Evolutionary conservation across 495 filamentous ascomycete species (phyloP), one percentile per base, ranked within the genome.

Genomic region (Neurospora sp.): DNA sequence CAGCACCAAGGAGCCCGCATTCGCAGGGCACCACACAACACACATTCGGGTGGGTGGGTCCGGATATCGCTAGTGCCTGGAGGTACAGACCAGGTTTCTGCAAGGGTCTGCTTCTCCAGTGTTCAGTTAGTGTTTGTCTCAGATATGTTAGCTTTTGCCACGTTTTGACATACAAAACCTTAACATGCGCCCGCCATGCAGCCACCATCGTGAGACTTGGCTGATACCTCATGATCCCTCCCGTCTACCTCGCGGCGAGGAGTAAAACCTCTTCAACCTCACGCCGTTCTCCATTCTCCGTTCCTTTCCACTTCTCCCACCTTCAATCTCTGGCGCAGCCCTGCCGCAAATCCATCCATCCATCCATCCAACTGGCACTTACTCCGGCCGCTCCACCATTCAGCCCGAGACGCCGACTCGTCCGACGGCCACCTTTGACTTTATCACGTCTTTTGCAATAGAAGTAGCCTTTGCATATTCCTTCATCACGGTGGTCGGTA

Each of bases 41-140:
- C 69, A 72, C 70, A 37, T 59, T 48, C 37, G 73, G 53, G 70
- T 73, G 71, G 69, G 74, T 71, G 75, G 71, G 70, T 68, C 69
- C 38, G 45, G 40, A 38, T 59, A 31, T 37, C 37, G 59, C 44
- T 48, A 61, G 76, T 77, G 77, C 40, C 48, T 71, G 35, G 70
- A 77, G 72, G 75, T 77, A 75, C 59, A 75, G 41, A 72, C 74
- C 71, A 61, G 71, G 75, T 79, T 37, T 74, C 74, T 77, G 76
- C 75, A 79, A 74, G 79, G 78, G 75, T 78, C 77, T 69, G 70
- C 75, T 31, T 73, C 74, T 78, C 77, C 75, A 72, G 77, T 74
- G 77, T 78, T 65, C 27, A 10, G 42, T 45, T 38, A 27, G 70
- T 71, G 16, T 59, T 59, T 59, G 35, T 31, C 27, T 31, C 27